Evolutionary conservation across 768 basidiomycete species (phyloP), one percentile per base, ranked within the genome.

Genomic region (Suillus tomentosus): DNA sequence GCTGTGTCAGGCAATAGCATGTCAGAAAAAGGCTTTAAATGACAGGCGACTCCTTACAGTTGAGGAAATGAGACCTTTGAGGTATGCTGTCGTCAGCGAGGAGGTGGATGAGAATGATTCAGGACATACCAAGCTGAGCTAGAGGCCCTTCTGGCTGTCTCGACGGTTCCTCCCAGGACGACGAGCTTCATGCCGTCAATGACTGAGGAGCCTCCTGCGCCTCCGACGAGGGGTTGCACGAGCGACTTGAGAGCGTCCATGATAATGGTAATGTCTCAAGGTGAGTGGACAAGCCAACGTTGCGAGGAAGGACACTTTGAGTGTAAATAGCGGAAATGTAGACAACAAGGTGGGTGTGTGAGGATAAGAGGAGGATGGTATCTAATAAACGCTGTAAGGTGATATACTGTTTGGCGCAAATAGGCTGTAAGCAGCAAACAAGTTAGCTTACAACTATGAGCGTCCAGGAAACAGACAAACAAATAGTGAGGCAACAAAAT

Each of bases 101-200:
- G 34, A 22, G 54, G 56, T 51, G 22, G n/a, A 15, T 34, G 53
- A 62, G 37, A 47, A 65, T 15, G 61, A n/a, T 31, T 22, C 66
- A 34, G 57, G 63, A 77, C 84, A 65, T 71, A 90, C 92, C 92
- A 94, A 51, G 90, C 92, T 63, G 90, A 88, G 76, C 90, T 91
- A 24, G 90, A 91, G 39, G 92, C 86, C 66, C 92, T 80, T 70
- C 92, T 82, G 0, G 92, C 92, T 0, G 92, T 94, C 78, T 94
- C 92, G 64, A 94, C 92, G 1, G 92, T 93, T 63, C 92, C 92
- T 64, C 92, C 92, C 59, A 94, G 82, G 53, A 94, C 90, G 77
- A 94, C 92, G 73, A 94, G 90, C 79, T 94, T 94, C 82, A 93
- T 88, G 68, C 91, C 92, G 72, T 94, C 92, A 76, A 94, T 84